A percentile compares a stretch with the other conserved stretches of the same genome.
phyloP scores from a whole-genome alignment of 208 protist genomes.

The Naegleria lovaniensis region DNA sequence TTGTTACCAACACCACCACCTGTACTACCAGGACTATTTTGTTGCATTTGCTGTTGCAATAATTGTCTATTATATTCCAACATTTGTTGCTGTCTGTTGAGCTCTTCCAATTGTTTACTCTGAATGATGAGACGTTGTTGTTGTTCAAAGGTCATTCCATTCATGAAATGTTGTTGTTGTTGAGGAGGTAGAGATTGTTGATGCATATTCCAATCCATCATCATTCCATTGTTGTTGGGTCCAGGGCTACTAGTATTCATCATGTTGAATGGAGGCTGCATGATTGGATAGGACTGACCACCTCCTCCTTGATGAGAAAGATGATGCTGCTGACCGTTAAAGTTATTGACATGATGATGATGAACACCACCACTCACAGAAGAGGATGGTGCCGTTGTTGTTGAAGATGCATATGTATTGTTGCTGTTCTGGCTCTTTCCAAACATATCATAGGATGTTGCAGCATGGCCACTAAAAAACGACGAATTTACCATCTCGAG shows the following conservation, averaged over 20 bases:
- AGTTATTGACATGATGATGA: no score
- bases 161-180: not conserved
- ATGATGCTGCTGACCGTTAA: no score
- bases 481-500: not conserved
- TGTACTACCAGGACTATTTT: not conserved
- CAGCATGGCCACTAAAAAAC: not conserved
- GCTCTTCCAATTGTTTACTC: not conserved
- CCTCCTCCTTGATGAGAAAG: no score
- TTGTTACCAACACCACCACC: no score
- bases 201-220: not conserved
- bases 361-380: no score
- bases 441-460: not conserved
- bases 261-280: no score
- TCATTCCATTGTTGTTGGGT: not conserved
- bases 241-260: not conserved
- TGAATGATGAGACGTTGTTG: not conserved
- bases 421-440: not conserved
- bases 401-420: not conserved
- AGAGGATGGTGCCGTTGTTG: not conserved
- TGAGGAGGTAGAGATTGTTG: not conserved
- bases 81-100: not conserved
- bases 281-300: not conserved
- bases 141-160: not conserved
- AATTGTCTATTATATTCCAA: not conserved
- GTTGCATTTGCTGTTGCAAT: conserved; percentile 1